Evolutionary conservation across 805 yeast genomes (phyloP), one percentile per base, ranked within the genome.

Genomic region (Pichia pseudocactophila): DNA sequence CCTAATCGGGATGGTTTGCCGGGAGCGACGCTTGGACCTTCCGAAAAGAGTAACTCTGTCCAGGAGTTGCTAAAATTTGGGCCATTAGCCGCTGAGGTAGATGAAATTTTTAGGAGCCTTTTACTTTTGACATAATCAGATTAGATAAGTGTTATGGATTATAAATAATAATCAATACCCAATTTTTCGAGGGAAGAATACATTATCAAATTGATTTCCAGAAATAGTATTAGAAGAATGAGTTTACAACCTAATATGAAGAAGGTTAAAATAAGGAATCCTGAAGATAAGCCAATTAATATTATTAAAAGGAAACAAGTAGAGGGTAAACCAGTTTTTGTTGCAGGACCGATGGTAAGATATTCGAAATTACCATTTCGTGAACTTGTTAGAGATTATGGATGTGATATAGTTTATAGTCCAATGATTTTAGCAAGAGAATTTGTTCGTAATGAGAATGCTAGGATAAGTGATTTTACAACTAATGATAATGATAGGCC

Each of bases 351-450:
- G 4, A 92, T 92, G 98, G 98, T 92, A 1, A 68, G 98, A 40
- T 92, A 92, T 66, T 86, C 96, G 1, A 90, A 92, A 60, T 71
- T 92, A 34, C 96, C 97, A 3, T 90, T 92, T 56, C 70, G 98
- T 40, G 84, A 85, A 45, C 66, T 85, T 7, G 79, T 83, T 13
- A 63, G 96, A 27, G 78, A 79, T 31, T 85, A 79, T 58, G 69
- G 74, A 41, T 76, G 80, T 36, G 95, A 88, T 57, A 80, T 90
- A 8, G 94, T 87, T 3, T 89, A 92, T 57, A 77, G 95, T 0
- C 98, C 98, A 9, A 92, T 92, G 98, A 89, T 92, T 34, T 66
- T 92, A 41, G 97, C 97, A 4, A 67, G 97, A 40, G 98, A 92
- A 62, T 92, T 87, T 70, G 95, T 86, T 3, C 69, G 97, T 36